Conservation (phyloP, 148 eudicot species). For the Mesembryanthemum crystallinum region DNA sequence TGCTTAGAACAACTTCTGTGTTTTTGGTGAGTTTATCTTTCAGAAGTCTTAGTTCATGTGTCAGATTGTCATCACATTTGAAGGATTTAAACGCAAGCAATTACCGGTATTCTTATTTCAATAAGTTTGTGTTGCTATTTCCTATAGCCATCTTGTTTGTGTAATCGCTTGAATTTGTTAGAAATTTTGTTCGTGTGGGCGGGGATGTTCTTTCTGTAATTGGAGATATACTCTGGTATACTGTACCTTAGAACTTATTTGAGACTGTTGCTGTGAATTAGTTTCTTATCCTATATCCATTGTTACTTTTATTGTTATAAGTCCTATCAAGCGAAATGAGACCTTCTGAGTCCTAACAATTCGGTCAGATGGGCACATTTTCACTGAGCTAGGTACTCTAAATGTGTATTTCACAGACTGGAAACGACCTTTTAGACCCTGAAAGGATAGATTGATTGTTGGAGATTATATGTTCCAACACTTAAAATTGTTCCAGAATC, state of each 20-base stretch:
- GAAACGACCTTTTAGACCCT: too few species aligned
- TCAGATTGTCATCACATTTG: conserved; percentile 2
- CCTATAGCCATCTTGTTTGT: background rate
- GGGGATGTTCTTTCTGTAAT: background rate
- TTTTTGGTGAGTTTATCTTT: background rate
- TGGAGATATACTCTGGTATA: background rate
- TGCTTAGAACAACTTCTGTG: background rate
- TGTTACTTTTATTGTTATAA: background rate
- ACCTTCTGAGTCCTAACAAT: too few species aligned
- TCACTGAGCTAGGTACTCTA: too few species aligned
- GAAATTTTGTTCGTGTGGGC: background rate
- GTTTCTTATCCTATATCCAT: background rate
- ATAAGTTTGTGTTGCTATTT: background rate
- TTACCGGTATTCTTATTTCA: background rate
- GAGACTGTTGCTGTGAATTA: background rate
- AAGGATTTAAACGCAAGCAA: too few species aligned
- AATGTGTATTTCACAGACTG: too few species aligned
- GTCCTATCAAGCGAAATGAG: background rate
- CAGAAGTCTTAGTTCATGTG: background rate
- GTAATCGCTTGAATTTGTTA: background rate
- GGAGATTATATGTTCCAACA: background rate
- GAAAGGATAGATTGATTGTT: too few species aligned
- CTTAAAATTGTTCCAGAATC: background rate
- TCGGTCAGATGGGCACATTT: background rate
- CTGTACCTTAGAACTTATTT: background rate